phyloP scores from a whole-genome alignment of 1,284 basidiomycete genomes.

The Malassezia vespertilionis region DNA sequence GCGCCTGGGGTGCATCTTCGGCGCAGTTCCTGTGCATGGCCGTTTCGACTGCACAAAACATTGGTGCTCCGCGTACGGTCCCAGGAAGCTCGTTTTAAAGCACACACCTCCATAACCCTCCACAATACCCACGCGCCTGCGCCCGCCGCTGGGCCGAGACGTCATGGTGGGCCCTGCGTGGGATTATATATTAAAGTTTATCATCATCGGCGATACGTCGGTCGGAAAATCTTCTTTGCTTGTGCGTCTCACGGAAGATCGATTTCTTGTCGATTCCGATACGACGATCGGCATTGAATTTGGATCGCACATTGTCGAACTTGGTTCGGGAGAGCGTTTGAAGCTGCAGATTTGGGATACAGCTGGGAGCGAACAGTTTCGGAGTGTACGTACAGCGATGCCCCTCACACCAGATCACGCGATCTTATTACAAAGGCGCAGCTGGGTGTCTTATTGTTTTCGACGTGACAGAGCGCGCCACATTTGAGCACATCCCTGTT shows the following conservation, averaged over 20 bases:
- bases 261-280: conserved; percentile 36
- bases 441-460: conserved; percentile 44
- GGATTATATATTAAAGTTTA: conserved; percentile 45
- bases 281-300: conserved; percentile 46
- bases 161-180: conserved; percentile 17
- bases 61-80: too few species aligned
- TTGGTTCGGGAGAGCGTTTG: conserved; percentile 35
- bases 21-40: too few species aligned
- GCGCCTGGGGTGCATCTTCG: too few species aligned
- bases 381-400: conserved; percentile 16
- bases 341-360: conserved; percentile 47
- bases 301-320: conserved; percentile 34
- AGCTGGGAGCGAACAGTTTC: conserved; percentile 37
- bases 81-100: too few species aligned
- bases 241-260: conserved; percentile 39
- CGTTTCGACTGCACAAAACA: too few species aligned
- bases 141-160: background rate
- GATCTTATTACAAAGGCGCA: conserved; percentile 42
- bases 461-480: conserved; percentile 28
- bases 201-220: conserved; percentile 40
- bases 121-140: background rate
- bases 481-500: conserved; percentile 27
- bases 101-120: conserved; percentile 1
- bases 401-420: conserved; percentile 23
- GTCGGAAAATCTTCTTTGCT: conserved; percentile 44